Base-by-base conservation (phyloP, 306 rosid species). In the Macrotyloma uniflorum region DNA sequence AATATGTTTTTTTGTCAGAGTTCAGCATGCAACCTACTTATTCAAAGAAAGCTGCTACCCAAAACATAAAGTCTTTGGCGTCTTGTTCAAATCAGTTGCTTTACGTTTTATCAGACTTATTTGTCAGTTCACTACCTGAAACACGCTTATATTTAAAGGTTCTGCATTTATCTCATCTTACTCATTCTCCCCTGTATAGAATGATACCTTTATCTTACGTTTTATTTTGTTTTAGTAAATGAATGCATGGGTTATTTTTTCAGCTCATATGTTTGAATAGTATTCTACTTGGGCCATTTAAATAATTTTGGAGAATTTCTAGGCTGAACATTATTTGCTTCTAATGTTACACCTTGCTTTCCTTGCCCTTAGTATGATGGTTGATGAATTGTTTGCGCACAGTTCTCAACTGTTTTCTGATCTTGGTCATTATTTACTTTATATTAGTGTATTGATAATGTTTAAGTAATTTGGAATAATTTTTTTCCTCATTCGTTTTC, bases 21-120 rank as follows among this genome's bases (percentile, higher is more conserved):
- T 76, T 81, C 38, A 23, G 84, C 69, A 72, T 38, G 45, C 55
- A 53, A 74, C 90, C 88, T 75, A 54, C 83, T 83, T 91, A 88
- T 82, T 86, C 98, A 80, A 91, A 88, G 90, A 89, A 92, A 87
- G 83, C 70, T 77, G 96, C 93, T 38, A 69, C 85, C 22, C 91
- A 74, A 90, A 92, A 95, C 79, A 36, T 92, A 19, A 91, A 86
- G 88, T 89, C 96, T 43, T 68, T 95, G 84, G 83, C 82, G 14
- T 88, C 90, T 73, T 79, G 85, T 86, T 92, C 98, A 11, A 50
- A 79, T 57, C 87, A 79, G 77, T 87, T 95, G 90, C 90, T 95
- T 73, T 49, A 49, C 74, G 75, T 89, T 77, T 88, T 91, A 28
- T 67, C 89, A 24, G 98, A 89, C 79, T 67, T 90, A 69, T 92